phyloP scores from a whole-genome alignment of 345 rosid species.

The Euphorbia tirucalli region DNA sequence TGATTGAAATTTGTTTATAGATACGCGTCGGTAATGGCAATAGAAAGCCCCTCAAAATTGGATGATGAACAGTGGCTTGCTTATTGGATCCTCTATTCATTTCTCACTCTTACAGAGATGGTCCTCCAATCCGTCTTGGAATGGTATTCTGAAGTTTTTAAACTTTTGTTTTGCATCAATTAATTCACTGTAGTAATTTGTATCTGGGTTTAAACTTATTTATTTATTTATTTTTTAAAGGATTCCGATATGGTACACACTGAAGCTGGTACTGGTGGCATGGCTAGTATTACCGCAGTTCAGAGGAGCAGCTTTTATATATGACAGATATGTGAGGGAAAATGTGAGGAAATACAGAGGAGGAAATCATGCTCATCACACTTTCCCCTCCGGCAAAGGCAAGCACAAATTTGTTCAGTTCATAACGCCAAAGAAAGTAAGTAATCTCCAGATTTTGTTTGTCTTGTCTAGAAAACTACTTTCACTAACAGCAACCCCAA shows the following conservation, averaged over 20 bases:
- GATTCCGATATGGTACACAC: conserved; percentile 81
- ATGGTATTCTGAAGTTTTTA: conserved; percentile 41
- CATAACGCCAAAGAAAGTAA: conserved; percentile 27
- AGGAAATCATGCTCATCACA: conserved; percentile 14
- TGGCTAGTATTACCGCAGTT: conserved; percentile 78
- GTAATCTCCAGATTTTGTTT: background rate
- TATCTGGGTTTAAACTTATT: background rate
- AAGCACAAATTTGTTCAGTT: conserved; percentile 33
- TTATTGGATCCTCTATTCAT: conserved; percentile 85
- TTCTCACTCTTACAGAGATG: conserved; percentile 73
- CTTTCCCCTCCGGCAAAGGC: conserved; percentile 11
- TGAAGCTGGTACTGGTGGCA: conserved; percentile 53
- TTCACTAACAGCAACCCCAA: too few species aligned
- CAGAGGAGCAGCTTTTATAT: conserved; percentile 77
- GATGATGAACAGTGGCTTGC: conserved; percentile 96
- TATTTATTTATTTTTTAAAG: conserved; percentile 25
- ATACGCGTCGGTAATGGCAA: conserved; percentile 73
- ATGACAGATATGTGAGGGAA: conserved; percentile 53
- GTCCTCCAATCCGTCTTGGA: conserved; percentile 60
- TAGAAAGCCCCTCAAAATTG: conserved; percentile 61
- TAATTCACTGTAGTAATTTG: background rate
- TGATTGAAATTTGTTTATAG: conserved; percentile 24
- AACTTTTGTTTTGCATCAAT: background rate
- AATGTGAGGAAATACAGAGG: conserved; percentile 42
- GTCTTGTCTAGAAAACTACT: too few species aligned